Conservation (phyloP, 2,329 filamentous ascomycete species). For the Cercospora citrullina region DNA sequence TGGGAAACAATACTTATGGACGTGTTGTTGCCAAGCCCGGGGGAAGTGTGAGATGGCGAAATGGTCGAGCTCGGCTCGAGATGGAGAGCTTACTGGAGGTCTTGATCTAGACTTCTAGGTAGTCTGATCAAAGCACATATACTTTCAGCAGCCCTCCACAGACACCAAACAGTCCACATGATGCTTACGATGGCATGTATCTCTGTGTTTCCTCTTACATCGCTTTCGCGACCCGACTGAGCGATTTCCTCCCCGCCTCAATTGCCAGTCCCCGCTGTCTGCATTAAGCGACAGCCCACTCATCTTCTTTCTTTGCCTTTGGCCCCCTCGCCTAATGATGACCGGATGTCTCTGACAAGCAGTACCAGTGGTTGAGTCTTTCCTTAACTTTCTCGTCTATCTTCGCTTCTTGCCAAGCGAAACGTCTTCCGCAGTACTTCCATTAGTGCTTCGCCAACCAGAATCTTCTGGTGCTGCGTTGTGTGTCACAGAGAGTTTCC, state of each 20-base stretch:
- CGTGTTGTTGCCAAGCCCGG: background rate
- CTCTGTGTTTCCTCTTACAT: background rate
- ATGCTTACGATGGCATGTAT: background rate
- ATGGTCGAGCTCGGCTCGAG: background rate
- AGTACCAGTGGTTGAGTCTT: background rate
- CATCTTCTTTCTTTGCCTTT: background rate
- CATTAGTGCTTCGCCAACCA: conserved; percentile 9
- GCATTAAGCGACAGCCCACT: background rate
- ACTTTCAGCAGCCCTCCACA: background rate
- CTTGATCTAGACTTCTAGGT: background rate
- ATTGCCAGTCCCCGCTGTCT: background rate
- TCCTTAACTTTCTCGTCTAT: conserved; percentile 10
- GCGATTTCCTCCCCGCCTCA: background rate
- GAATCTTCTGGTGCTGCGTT: background rate
- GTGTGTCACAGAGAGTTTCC: background rate
- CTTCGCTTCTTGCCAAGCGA: conserved; percentile 15
- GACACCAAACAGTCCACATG: background rate
- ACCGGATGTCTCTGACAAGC: background rate
- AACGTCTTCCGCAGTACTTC: conserved; percentile 11
- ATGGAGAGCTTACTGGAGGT: background rate
- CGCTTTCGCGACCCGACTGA: background rate
- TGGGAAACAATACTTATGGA: conserved; percentile 10
- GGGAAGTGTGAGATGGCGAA: background rate
- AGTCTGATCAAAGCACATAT: background rate
- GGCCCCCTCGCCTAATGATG: background rate